Evolutionary conservation across 306 rosid species (phyloP).

Genomic region (Alnus rubra): DNA sequence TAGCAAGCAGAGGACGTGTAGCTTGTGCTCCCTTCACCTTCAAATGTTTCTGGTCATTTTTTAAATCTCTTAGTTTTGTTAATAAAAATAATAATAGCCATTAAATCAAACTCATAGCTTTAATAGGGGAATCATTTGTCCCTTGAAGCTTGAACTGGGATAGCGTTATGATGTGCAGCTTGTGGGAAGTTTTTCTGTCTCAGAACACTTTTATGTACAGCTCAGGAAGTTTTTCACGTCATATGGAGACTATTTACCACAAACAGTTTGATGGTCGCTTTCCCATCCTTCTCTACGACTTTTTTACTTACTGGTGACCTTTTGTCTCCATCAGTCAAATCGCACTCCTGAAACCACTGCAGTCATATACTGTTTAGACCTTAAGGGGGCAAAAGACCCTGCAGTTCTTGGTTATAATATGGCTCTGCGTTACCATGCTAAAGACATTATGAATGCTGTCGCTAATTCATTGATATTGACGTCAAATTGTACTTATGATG

Average conservation of each 20-base stretch:
- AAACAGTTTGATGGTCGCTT: not conserved
- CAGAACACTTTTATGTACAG: not conserved
- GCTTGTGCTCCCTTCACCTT: too few relatives aligned
- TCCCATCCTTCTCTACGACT: not conserved
- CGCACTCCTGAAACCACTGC: not conserved
- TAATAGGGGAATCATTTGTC: not conserved
- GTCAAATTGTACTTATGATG: conserved; percentile 3
- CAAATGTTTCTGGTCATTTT: too few relatives aligned
- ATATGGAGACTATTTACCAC: not conserved
- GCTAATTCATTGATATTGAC: not conserved
- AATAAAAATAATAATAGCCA: too few relatives aligned
- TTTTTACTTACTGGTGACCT: not conserved
- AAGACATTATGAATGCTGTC: conserved; percentile 14
- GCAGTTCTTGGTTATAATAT: not conserved
- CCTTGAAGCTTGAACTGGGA: not conserved
- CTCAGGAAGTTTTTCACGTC: not conserved
- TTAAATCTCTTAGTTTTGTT: too few relatives aligned
- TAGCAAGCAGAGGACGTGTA: too few relatives aligned
- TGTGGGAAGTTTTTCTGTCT: not conserved
- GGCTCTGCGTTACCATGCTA: conserved; percentile 19
- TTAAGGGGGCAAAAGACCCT: not conserved
- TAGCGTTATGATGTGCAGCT: not conserved
- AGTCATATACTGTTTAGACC: not conserved
- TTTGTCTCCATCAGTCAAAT: not conserved
- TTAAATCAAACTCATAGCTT: too few relatives aligned